A percentile compares a stretch with the other conserved stretches of the same genome.
Evolutionary conservation across 805 yeast species (phyloP).

Genomic region (Cephaloascus albidus): DNA sequence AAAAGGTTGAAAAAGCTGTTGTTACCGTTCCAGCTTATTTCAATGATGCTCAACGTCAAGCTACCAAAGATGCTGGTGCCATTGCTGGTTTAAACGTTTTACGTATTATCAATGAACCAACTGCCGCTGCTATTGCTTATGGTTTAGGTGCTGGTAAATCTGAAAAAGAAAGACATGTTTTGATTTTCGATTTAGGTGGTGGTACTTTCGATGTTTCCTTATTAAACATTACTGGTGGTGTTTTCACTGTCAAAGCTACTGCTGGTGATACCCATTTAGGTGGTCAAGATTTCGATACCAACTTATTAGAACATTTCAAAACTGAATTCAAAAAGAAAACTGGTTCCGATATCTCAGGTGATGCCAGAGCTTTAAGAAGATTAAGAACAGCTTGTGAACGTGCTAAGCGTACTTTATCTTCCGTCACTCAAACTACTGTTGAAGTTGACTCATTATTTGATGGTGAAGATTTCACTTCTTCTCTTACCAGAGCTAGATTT

Average conservation of each 20-base stretch:
- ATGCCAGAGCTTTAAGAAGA: conserved; percentile 33
- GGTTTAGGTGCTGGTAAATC: conserved; percentile 81
- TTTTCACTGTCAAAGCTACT: conserved; percentile 37
- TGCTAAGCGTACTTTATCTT: conserved; percentile 38
- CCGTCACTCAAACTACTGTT: conserved; percentile 30
- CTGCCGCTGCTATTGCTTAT: conserved; percentile 98
- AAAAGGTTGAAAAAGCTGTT: conserved; percentile 75
- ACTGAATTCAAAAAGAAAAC: conserved; percentile 36
- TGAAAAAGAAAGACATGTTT: conserved; percentile 38
- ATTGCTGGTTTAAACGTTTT: conserved; percentile 84
- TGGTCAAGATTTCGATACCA: conserved; percentile 40
- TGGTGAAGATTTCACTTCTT: conserved; percentile 38
- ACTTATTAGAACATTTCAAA: conserved; percentile 30
- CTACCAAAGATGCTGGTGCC: conserved; percentile 88
- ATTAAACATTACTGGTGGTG: conserved; percentile 38
- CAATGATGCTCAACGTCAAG: conserved; percentile 92
- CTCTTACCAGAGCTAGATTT: conserved; percentile 36
- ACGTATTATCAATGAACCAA: conserved; percentile 89
- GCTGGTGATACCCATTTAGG: conserved; percentile 44
- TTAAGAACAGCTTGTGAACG: conserved; percentile 40
- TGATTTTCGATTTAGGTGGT: conserved; percentile 41
- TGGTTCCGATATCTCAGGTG: conserved; percentile 28
- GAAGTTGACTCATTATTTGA: conserved; percentile 40
- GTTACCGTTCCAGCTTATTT: conserved; percentile 92
- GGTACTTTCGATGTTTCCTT: conserved; percentile 42